phyloP scores from a whole-genome alignment of 202 grass and related monocot species.

The Carex sylvatica region DNA sequence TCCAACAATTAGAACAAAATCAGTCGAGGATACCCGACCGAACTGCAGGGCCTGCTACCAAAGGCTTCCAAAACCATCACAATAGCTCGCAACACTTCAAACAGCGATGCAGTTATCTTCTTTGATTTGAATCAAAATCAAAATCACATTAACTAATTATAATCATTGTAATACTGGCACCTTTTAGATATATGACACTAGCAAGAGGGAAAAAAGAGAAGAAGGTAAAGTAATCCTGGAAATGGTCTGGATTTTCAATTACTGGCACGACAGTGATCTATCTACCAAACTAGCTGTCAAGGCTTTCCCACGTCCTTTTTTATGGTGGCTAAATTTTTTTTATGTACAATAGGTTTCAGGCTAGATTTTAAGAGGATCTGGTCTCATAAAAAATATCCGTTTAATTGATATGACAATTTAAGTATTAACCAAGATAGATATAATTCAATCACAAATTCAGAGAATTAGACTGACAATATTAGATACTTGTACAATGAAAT shows the following conservation, averaged over 20 bases:
- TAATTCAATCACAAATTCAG: slow-evolving; percentile 15
- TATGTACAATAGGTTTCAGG: background rate
- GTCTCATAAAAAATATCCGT: background rate
- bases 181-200: background rate
- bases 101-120: background rate
- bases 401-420: background rate
- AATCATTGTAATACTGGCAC: background rate
- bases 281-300: background rate
- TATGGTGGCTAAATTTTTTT: background rate
- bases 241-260: background rate
- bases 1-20: background rate
- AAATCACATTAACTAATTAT: background rate
- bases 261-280: background rate
- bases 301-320: too few relatives aligned
- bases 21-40: background rate
- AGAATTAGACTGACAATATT: background rate
- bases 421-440: background rate
- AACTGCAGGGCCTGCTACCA: background rate
- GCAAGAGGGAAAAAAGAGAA: background rate
- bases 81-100: background rate
- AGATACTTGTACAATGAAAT: background rate
- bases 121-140: background rate
- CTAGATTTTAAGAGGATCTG: background rate
- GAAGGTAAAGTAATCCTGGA: background rate
- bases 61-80: background rate